Percentiles rank a stretch among this genome's conserved stretches.
These are phyloP conservation scores for Apiospora malaysiana DNA, from an alignment of 2,329 filamentous ascomycete genomes.

Conservation along the genomic window DNA sequence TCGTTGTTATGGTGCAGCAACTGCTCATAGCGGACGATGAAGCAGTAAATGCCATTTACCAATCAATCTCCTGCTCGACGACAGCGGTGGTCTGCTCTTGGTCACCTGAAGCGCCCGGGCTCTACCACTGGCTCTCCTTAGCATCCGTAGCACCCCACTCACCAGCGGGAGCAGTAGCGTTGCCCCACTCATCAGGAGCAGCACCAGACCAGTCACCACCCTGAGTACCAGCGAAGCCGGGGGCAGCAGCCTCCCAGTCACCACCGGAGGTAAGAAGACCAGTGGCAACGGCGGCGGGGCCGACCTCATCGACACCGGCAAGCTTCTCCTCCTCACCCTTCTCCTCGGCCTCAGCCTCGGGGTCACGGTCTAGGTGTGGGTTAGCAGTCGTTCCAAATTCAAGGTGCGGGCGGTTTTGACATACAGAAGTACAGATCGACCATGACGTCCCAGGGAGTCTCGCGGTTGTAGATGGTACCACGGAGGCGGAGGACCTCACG, in stretches of 20 bases:
- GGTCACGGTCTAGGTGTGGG: slow-evolving; percentile 78
- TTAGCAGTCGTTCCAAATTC: slow-evolving; percentile 25
- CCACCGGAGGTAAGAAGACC: slow-evolving; percentile 69
- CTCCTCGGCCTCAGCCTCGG: slow-evolving; percentile 99
- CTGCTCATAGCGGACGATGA: not conserved
- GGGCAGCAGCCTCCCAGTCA: slow-evolving; percentile 87
- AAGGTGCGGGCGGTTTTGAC: slow-evolving; percentile 37
- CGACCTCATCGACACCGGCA: slow-evolving; percentile 83
- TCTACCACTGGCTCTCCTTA: slow-evolving; percentile 43
- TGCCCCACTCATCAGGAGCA: slow-evolving; percentile 65
- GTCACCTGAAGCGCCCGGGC: slow-evolving; percentile 6
- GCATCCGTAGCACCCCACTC: slow-evolving; percentile 72
- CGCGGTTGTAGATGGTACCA: slow-evolving; percentile 93
- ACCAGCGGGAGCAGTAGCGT: slow-evolving; percentile 65
- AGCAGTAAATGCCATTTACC: slow-evolving; percentile 33
- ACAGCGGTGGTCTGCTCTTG: slow-evolving; percentile 22
- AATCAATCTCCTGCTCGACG: slow-evolving; percentile 2
- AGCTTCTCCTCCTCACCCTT: slow-evolving; percentile 94
- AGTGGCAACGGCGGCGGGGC: slow-evolving; percentile 76
- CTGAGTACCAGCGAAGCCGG: slow-evolving; percentile 69
- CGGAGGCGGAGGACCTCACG: slow-evolving; percentile 99
- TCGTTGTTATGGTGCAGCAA: slow-evolving; percentile 27
- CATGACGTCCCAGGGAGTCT: slow-evolving; percentile 99
- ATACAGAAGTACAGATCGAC: slow-evolving; percentile 99
- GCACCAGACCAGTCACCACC: slow-evolving; percentile 62